Percentiles rank a stretch among this genome's conserved stretches.
These are phyloP conservation scores for Combretum micranthum DNA, from an alignment of 345 rosid species.

Conservation along the genomic window DNA sequence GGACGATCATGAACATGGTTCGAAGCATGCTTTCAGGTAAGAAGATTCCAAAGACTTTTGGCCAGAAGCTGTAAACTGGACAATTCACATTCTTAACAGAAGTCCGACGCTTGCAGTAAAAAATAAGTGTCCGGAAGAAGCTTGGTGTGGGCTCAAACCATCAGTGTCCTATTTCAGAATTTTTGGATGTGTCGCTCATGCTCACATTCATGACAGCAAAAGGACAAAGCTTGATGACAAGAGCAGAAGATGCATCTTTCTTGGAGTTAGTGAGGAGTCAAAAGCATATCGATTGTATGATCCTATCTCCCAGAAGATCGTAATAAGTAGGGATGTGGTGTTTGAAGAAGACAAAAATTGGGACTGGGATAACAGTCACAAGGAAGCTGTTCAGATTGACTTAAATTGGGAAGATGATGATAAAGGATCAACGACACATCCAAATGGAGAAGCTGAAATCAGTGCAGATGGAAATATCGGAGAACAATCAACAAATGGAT, in stretches of 20 bases:
- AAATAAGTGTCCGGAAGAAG: neutral
- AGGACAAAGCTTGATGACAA: no score
- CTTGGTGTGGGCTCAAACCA: constrained; percentile 1
- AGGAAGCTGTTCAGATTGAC: neutral
- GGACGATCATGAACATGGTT: no score
- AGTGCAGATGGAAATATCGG: neutral
- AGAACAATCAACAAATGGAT: fast-evolving
- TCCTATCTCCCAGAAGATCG: no score
- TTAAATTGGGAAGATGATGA: neutral
- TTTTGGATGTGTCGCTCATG: neutral
- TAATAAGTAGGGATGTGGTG: no score
- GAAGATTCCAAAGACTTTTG: no score
- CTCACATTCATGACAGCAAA: neutral
- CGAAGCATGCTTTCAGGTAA: no score
- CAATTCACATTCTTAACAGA: neutral
- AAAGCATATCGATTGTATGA: no score
- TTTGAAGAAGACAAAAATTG: neutral
- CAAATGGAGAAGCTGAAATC: neutral
- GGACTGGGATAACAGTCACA: neutral
- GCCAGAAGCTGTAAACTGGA: neutral
- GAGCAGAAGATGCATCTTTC: no score
- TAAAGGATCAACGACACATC: neutral
- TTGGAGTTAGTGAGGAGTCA: no score
- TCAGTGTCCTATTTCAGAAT: neutral
- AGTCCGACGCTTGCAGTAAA: neutral